phyloP scores from a whole-genome alignment of 2,329 filamentous ascomycete species.

The Cladosporium sp. region DNA sequence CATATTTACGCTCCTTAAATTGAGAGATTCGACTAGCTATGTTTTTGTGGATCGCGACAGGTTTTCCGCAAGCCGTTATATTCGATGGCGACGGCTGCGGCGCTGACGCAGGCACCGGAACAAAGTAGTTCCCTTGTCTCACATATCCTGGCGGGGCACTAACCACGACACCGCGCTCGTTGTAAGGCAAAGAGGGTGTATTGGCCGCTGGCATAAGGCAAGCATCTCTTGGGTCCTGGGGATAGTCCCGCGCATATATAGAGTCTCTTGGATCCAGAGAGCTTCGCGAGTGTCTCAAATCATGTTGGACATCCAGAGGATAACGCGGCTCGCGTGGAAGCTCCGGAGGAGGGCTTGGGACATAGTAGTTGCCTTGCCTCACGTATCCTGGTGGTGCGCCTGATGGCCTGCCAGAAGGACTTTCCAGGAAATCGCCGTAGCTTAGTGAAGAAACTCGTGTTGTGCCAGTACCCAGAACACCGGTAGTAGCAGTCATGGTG shows the following conservation, averaged over 20 bases:
- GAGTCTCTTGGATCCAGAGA: constrained; percentile 15
- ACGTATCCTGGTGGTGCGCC: constrained; percentile 38
- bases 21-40: too few relatives aligned
- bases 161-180: constrained; percentile 29
- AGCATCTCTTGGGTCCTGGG: constrained; percentile 36
- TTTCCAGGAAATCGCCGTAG: constrained; percentile 16
- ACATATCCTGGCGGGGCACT: constrained; percentile 37
- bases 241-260: constrained; percentile 35
- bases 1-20: too few relatives aligned
- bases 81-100: neutral
- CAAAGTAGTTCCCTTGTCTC: constrained; percentile 14
- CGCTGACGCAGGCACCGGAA: neutral
- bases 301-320: neutral
- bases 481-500: too few relatives aligned
- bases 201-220: constrained; percentile 40
- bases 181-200: constrained; percentile 29
- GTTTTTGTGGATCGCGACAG: too few relatives aligned
- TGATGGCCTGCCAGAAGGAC: too few relatives aligned
- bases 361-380: constrained; percentile 38
- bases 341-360: constrained; percentile 34
- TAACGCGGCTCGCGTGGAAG: constrained; percentile 25
- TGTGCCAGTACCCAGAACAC: too few relatives aligned
- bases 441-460: neutral
- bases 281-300: constrained; percentile 3
- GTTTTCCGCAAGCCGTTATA: too few relatives aligned